Conservation (phyloP, 345 rosid species). For the Arabidopsis suecica region DNA sequence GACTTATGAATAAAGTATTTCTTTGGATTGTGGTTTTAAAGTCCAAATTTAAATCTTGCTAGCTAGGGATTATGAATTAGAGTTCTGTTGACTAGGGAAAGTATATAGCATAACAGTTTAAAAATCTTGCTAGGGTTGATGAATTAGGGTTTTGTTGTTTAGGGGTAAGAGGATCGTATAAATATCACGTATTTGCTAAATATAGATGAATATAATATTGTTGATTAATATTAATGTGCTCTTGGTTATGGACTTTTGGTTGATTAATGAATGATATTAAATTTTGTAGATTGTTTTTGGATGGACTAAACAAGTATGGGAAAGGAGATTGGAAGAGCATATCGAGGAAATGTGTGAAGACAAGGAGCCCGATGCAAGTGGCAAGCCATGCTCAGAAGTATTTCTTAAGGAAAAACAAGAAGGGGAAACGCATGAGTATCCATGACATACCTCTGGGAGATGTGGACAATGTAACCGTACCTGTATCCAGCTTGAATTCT, state of each 20-base stretch:
- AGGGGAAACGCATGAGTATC: slow-evolving; percentile 68
- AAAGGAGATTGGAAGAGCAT: slow-evolving; percentile 81
- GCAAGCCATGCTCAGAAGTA: slow-evolving; percentile 87
- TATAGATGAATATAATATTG: neutral
- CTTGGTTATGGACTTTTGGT: neutral
- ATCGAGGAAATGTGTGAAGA: slow-evolving; percentile 59
- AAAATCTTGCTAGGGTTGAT: neutral
- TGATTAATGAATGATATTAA: neutral
- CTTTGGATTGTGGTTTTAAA: neutral
- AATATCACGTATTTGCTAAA: neutral
- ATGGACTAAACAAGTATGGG: slow-evolving; percentile 54
- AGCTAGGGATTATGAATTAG: neutral
- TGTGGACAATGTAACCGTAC: slow-evolving; percentile 22
- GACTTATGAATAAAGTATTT: neutral
- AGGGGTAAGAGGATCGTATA: neutral
- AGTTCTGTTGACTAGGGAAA: neutral
- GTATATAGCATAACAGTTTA: neutral
- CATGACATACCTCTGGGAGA: slow-evolving; percentile 61
- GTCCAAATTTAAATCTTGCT: neutral
- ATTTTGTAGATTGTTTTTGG: slow-evolving; percentile 55
- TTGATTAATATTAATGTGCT: neutral
- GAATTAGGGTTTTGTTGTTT: neutral
- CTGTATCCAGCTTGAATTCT: slow-evolving; percentile 32
- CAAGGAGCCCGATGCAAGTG: slow-evolving; percentile 71
- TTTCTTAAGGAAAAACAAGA: slow-evolving; percentile 51